Conservation (phyloP, 2,329 filamentous ascomycete species). For the Phialophora chinensis region DNA sequence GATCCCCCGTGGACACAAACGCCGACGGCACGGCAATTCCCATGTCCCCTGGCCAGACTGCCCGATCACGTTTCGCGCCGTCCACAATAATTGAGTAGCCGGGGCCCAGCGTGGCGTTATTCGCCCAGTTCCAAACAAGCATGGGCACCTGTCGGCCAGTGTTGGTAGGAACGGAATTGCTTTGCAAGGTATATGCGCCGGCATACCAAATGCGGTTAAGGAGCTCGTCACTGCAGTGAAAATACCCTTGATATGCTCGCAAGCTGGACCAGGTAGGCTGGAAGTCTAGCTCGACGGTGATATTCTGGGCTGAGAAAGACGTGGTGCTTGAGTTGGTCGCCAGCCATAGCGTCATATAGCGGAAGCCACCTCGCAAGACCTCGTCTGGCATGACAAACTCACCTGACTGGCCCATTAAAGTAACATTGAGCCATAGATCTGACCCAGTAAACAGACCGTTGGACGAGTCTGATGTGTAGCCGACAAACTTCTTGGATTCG, state of each 20-base stretch:
- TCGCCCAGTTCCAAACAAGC: slow-evolving; percentile 46
- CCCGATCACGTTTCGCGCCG: slow-evolving; percentile 52
- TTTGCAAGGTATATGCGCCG: slow-evolving; percentile 61
- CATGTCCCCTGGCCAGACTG: slow-evolving; percentile 58
- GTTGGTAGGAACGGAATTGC: slow-evolving; percentile 48
- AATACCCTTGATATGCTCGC: slow-evolving; percentile 60
- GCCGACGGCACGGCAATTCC: slow-evolving; percentile 55
- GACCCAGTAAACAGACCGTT: slow-evolving; percentile 53
- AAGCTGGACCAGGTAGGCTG: slow-evolving; percentile 61
- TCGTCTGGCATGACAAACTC: slow-evolving; percentile 50
- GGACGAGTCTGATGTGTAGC: slow-evolving; percentile 56
- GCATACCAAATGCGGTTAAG: slow-evolving; percentile 65
- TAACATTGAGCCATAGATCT: slow-evolving; percentile 50
- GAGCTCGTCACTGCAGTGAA: slow-evolving; percentile 57
- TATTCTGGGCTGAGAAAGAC: slow-evolving; percentile 47
- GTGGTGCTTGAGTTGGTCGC: slow-evolving; percentile 41
- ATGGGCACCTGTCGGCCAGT: slow-evolving; percentile 47
- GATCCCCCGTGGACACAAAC: slow-evolving; percentile 52
- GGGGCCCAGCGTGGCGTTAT: slow-evolving; percentile 49
- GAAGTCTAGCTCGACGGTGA: slow-evolving; percentile 55
- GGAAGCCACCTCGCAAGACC: slow-evolving; percentile 52
- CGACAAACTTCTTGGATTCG: slow-evolving; percentile 57
- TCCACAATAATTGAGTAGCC: slow-evolving; percentile 53
- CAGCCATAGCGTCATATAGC: slow-evolving; percentile 53
- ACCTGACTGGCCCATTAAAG: slow-evolving; percentile 45